Conservation (phyloP, 768 basidiomycete genomes). For the Hydnum rufescens region DNA sequence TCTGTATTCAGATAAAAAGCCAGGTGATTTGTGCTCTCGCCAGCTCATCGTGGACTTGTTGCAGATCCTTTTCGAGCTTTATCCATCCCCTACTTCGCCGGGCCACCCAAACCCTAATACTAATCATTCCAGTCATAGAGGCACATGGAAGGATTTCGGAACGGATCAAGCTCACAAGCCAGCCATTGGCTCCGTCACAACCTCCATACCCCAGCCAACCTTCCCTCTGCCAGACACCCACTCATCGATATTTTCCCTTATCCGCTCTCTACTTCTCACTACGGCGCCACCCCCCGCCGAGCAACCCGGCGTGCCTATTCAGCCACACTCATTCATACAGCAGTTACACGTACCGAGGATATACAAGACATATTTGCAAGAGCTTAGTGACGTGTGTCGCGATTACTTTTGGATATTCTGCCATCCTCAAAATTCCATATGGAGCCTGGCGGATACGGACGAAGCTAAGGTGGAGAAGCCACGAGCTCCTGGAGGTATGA, state of each 20-base stretch:
- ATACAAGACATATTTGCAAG: slow-evolving; percentile 64
- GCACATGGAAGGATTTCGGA: slow-evolving; percentile 5
- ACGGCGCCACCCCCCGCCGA: slow-evolving; percentile 47
- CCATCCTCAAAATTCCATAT: slow-evolving; percentile 82
- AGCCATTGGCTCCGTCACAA: slow-evolving; percentile 11
- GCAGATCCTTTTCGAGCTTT: slow-evolving; percentile 73
- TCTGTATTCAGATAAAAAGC: slow-evolving; percentile 94
- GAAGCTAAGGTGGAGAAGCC: slow-evolving; percentile 74
- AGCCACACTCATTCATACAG: slow-evolving; percentile 67
- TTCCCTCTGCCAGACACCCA: slow-evolving; percentile 55
- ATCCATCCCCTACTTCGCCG: slow-evolving; percentile 31
- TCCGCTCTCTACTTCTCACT: slow-evolving; percentile 56
- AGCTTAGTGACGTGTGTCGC: slow-evolving; percentile 73
- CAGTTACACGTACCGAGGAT: slow-evolving; percentile 45
- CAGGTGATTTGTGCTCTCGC: slow-evolving; percentile 77
- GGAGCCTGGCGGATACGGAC: slow-evolving; percentile 70
- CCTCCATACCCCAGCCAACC: slow-evolving; percentile 17
- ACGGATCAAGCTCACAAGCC: slow-evolving; percentile 10
- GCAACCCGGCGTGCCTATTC: slow-evolving; percentile 37
- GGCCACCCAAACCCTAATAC: neutral
- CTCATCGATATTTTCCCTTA: slow-evolving; percentile 48
- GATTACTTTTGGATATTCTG: slow-evolving; percentile 98
- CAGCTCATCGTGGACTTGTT: slow-evolving; percentile 83
- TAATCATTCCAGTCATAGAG: neutral
- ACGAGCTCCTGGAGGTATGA: slow-evolving; percentile 91